Evolutionary conservation across 2,329 filamentous ascomycete genomes (phyloP), one percentile per base, ranked within the genome.

Genomic region (Teratosphaeriaceae sp.): DNA sequence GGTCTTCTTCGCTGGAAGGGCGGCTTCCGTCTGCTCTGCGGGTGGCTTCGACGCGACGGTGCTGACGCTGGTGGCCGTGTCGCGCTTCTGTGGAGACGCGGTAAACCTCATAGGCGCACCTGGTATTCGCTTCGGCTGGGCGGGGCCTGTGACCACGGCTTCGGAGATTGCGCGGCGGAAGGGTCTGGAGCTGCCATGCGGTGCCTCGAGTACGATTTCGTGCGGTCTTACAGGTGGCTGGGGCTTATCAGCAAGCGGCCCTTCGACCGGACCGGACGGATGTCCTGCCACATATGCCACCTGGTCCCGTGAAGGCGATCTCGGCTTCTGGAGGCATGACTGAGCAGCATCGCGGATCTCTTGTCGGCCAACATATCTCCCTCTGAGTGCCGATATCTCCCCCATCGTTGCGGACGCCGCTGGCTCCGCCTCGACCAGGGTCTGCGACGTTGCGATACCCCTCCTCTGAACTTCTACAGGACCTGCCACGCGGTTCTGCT

Each of bases 51-150:
- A 31, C 15, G 38, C 20, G 19, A 22, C 21, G 8, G 37, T 16
- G 13, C 7, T 9, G 18, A 27, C 49, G 42, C 23, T 44, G 49
- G 18, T 15, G 19, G 16, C 7, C 9, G 29, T 21, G 19, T 2
- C 7, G 18, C 11, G n/a, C 34, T 41, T 42, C 2, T 34, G 40
- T 15, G 51, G 49, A n/a, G 51, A 47, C 4, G 50, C 53, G n/a
- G 51, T 58, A 45, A 55, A 54, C 29, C 55, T 48, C 21, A 57
- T 52, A 44, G 56, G 55, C n/a, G 54, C 54, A 35, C 55, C 55
- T n/a, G 53, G 51, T 8, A 50, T 27, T 5, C 58, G 47, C 21
- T 50, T 51, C 9, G 46, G 23, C 34, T 46, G 44, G 7, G 40
- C 12, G 8, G 40, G 15, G 3, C 38, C 31, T 11, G 18, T 8